Percentiles rank a stretch among this genome's conserved stretches.
These are phyloP conservation scores for Cutaneotrichosporon dermatis DNA, from an alignment of 1,284 basidiomycete species.

Conservation along the genomic window DNA sequence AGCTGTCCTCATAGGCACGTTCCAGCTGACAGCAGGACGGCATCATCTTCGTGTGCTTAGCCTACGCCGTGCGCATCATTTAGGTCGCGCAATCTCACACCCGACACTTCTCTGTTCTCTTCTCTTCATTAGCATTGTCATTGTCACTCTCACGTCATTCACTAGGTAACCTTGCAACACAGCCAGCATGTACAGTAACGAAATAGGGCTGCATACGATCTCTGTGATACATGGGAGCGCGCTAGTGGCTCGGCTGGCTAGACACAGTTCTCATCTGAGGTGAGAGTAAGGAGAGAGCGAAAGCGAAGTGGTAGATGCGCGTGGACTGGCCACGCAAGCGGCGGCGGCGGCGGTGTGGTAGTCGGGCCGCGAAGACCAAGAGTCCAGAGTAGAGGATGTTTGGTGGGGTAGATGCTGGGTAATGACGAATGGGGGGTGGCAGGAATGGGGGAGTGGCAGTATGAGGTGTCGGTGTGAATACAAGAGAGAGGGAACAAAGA, in stretches of 20 bases:
- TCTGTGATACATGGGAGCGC: constrained; percentile 14
- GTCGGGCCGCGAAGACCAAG: constrained; percentile 1
- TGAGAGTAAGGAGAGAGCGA: constrained; percentile 12
- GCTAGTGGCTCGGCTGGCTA: background rate
- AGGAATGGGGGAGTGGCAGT: background rate
- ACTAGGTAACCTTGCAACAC: background rate
- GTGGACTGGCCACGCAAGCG: background rate
- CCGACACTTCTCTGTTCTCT: background rate
- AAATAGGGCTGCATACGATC: background rate
- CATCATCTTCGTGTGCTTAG: constrained; percentile 42
- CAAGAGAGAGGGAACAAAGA: background rate
- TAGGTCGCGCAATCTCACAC: background rate
- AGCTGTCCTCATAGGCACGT: constrained; percentile 12
- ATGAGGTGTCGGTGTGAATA: background rate
- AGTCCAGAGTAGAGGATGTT: background rate
- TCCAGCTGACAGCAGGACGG: constrained; percentile 29
- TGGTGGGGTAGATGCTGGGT: background rate
- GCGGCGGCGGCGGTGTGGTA: background rate
- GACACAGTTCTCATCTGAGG: constrained; percentile 4
- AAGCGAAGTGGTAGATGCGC: constrained; percentile 9
- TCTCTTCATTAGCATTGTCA: background rate
- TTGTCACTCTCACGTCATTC: background rate
- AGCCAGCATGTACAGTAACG: background rate
- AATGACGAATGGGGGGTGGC: background rate
- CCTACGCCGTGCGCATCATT: constrained; percentile 38